phyloP scores from a whole-genome alignment of 306 rosid genomes.

The Chamaecrista fasciculata region DNA sequence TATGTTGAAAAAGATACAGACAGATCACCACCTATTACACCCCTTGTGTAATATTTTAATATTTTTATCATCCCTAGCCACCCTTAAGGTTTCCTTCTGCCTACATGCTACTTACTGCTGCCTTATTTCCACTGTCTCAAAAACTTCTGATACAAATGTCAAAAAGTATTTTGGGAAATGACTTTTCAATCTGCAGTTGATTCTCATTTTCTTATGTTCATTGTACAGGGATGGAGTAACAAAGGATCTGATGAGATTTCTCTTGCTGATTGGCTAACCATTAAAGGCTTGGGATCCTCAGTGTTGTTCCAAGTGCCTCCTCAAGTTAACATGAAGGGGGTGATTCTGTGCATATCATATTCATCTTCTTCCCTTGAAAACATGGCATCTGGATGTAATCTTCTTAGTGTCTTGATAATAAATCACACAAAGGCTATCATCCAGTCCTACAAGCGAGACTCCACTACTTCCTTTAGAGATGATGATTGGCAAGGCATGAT shows the following conservation, averaged over 20 bases:
- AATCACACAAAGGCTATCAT: slow-evolving; percentile 16
- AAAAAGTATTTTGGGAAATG: not conserved
- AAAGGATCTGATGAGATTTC: not conserved
- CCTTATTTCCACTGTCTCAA: too few relatives aligned
- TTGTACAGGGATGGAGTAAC: slow-evolving; percentile 15
- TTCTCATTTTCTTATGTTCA: not conserved
- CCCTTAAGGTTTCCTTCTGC: too few relatives aligned
- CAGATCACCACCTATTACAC: too few relatives aligned
- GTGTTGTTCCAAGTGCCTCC: slow-evolving; percentile 14
- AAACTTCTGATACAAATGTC: not conserved
- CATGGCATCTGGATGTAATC: not conserved
- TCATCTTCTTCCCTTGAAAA: not conserved
- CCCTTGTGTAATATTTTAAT: too few relatives aligned
- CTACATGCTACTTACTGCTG: too few relatives aligned
- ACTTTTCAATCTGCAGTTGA: not conserved
- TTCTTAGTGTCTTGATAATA: slow-evolving; percentile 4
- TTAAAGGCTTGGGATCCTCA: not conserved
- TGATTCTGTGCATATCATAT: not conserved
- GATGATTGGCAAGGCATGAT: slow-evolving; percentile 2
- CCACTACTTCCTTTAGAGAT: not conserved
- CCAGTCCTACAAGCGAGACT: not conserved
- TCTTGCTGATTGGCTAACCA: not conserved
- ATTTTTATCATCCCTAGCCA: too few relatives aligned
- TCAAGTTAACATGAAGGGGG: not conserved
- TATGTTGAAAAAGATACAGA: too few relatives aligned